Evolutionary conservation across 352 stramenopile species (phyloP).

Genomic region (Globisporangium mamillatum): DNA sequence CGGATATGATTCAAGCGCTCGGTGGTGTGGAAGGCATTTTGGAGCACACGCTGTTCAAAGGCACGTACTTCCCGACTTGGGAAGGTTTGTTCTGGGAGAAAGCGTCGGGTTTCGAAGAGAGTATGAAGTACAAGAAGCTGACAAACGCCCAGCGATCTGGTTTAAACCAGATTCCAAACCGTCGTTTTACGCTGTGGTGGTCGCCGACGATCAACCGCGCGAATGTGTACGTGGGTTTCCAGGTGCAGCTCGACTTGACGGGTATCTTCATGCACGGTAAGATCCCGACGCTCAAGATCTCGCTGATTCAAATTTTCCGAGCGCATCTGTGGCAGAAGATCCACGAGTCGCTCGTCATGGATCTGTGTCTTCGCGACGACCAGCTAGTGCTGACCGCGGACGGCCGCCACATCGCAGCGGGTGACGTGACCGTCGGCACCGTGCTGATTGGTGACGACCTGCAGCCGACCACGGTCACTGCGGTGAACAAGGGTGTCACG

Average conservation of each 20-base stretch:
- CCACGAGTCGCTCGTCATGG: conserved; percentile 98
- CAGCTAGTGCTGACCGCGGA: conserved; percentile 14
- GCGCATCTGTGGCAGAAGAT: conserved; percentile 99
- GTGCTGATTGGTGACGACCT: conserved; percentile 15
- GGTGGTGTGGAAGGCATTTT: conserved; percentile 99
- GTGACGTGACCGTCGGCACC: conserved; percentile 12
- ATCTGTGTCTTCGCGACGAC: conserved; percentile 57
- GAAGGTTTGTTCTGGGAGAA: conserved; percentile 99
- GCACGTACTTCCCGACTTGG: conserved; percentile 99
- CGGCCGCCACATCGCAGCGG: conserved; percentile 18
- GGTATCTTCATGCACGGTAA: conserved; percentile 99
- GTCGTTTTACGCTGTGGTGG: conserved; percentile 99
- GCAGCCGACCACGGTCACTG: conserved; percentile 13
- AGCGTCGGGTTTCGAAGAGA: conserved; percentile 92
- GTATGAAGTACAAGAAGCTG: conserved; percentile 99
- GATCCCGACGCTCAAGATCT: conserved; percentile 99
- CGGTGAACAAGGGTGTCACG: conserved; percentile 16
- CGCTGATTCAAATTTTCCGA: conserved; percentile 95
- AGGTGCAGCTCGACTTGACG: conserved; percentile 99
- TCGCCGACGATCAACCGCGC: conserved; percentile 99
- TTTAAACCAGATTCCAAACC: conserved; percentile 99
- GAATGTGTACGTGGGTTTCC: conserved; percentile 99
- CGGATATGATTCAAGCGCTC: conserved; percentile 99
- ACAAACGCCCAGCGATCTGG: conserved; percentile 99
- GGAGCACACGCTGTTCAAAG: conserved; percentile 99